Percentiles rank a stretch among this genome's conserved stretches.
These are phyloP conservation scores for Claviceps africana DNA, from an alignment of 2,329 filamentous ascomycete species.

Conservation along the genomic window DNA sequence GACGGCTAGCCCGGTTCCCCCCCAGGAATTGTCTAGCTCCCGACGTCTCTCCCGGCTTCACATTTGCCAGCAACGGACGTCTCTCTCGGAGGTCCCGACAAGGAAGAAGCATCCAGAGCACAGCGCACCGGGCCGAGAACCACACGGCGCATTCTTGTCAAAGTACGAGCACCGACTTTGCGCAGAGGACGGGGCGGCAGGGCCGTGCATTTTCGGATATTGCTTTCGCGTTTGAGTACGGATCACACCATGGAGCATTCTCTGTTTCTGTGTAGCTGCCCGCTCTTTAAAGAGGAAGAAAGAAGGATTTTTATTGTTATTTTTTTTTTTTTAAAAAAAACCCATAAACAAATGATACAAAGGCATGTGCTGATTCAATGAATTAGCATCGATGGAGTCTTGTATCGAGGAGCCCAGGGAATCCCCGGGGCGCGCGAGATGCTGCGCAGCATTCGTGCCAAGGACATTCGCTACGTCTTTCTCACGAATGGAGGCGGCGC, in stretches of 20 bases:
- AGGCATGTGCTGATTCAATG: background rate
- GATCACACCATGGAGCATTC: background rate
- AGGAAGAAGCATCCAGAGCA: background rate
- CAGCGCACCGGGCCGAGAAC: background rate
- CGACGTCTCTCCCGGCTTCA: background rate
- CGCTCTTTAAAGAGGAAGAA: background rate
- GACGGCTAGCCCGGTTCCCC: background rate
- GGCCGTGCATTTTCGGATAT: constrained; percentile 18
- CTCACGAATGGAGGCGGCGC: constrained; percentile 92
- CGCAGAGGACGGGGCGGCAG: constrained; percentile 4
- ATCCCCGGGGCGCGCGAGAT: constrained; percentile 66
- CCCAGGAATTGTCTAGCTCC: background rate
- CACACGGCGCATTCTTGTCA: background rate
- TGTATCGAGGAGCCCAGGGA: constrained; percentile 66
- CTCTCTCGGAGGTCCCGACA: background rate
- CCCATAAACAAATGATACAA: background rate
- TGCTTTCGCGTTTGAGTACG: constrained; percentile 25
- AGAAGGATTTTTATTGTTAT: too few relatives aligned
- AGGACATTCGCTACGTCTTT: constrained; percentile 80
- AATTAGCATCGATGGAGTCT: constrained; percentile 73
- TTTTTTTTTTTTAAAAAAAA: too few relatives aligned
- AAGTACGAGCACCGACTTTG: background rate
- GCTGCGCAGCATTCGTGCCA: constrained; percentile 55
- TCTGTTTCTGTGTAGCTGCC: background rate
- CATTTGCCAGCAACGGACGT: background rate